A percentile compares a stretch with the other conserved stretches of the same genome.
phyloP scores from a whole-genome alignment of 441 rosid genomes.

The Euphorbia celastroides region DNA sequence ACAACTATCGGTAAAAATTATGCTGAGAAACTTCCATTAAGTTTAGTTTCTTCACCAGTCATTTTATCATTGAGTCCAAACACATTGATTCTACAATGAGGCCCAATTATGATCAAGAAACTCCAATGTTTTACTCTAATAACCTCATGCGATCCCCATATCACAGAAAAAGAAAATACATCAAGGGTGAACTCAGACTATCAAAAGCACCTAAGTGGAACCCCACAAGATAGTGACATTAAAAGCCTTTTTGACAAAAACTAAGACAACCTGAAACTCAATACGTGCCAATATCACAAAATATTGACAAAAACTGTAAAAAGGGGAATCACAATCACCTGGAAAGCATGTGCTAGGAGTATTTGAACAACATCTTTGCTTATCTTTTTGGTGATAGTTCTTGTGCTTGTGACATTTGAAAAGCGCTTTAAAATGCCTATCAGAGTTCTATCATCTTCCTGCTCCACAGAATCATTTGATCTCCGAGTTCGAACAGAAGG shows the following conservation, averaged over 20 bases:
- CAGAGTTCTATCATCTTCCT: conserved; percentile 40
- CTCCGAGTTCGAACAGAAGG: conserved; percentile 66
- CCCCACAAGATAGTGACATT: too few species aligned
- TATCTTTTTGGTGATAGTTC: conserved; percentile 50
- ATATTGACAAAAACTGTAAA: not conserved
- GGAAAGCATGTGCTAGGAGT: conserved; percentile 76
- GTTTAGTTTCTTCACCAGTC: not conserved
- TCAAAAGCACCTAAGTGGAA: too few species aligned
- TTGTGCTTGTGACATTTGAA: conserved; percentile 37
- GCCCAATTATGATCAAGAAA: not conserved
- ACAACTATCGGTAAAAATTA: not conserved
- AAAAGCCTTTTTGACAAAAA: too few species aligned
- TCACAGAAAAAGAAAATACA: too few species aligned
- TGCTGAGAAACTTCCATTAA: not conserved
- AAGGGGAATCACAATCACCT: conserved; percentile 36
- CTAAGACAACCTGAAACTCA: too few species aligned
- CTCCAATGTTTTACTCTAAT: not conserved
- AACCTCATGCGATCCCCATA: conserved; percentile 1
- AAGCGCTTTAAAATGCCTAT: conserved; percentile 51
- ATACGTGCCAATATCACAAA: too few species aligned
- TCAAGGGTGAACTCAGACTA: too few species aligned
- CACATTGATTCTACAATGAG: not conserved
- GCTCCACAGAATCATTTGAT: conserved; percentile 31
- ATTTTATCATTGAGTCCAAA: not conserved
- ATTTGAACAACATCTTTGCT: conserved; percentile 50